Conservation (phyloP, 495 filamentous ascomycete genomes). For the Penicillium alfredii region DNA sequence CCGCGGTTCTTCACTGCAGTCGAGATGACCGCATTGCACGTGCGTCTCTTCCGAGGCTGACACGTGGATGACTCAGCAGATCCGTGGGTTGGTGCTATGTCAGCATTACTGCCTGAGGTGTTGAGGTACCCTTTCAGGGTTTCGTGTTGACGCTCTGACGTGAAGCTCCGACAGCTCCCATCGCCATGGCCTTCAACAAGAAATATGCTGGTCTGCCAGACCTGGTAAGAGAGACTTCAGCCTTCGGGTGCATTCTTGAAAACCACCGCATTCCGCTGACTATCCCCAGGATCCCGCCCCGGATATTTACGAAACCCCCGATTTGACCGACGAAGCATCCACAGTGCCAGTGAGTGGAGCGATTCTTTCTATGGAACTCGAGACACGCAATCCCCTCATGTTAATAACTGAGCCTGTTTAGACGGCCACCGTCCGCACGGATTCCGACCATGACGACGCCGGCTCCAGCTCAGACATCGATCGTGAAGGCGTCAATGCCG, state of each 20-base stretch:
- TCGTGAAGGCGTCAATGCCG: constrained; percentile 63
- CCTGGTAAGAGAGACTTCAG: constrained; percentile 50
- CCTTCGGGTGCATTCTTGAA: no score
- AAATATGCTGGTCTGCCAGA: constrained; percentile 87
- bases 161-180: not conserved
- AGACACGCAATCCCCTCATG: constrained; percentile 1
- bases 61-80: constrained; percentile 21
- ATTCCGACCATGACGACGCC: constrained; percentile 54
- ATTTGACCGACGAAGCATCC: constrained; percentile 79
- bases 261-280: constrained; percentile 9
- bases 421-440: constrained; percentile 60
- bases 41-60: constrained; percentile 19
- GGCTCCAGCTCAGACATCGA: constrained; percentile 60
- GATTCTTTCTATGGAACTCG: no score
- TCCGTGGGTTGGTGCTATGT: not conserved
- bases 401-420: constrained; percentile 24
- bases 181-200: constrained; percentile 44
- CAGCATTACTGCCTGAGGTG: constrained; percentile 7
- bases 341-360: constrained; percentile 60
- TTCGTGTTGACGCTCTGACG: no score
- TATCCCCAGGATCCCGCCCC: constrained; percentile 69
- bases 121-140: not conserved
- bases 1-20: no score
- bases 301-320: constrained; percentile 93
- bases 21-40: no score